phyloP scores from a whole-genome alignment of 768 basidiomycete genomes.

The Leucocoprinus birnbaumii region DNA sequence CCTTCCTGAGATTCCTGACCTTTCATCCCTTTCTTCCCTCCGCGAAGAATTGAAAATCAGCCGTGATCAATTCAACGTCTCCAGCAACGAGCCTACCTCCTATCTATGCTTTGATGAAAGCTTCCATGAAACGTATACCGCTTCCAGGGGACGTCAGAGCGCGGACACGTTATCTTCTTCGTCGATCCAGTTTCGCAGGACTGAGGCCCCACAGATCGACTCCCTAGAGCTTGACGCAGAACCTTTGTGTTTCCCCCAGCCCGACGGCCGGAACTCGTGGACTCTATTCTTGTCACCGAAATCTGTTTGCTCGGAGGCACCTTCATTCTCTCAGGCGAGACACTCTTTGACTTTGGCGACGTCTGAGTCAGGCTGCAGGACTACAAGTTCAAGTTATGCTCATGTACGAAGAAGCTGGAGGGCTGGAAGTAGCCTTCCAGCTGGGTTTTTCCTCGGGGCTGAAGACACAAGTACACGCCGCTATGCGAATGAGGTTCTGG shows the following conservation, averaged over 20 bases:
- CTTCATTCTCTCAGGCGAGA: constrained; percentile 10
- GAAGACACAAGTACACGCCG: constrained; percentile 5
- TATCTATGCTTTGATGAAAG: neutral
- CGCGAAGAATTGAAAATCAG: neutral
- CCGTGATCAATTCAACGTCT: neutral
- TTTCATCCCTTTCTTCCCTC: constrained; percentile 2
- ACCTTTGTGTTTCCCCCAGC: constrained; percentile 21
- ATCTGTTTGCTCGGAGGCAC: constrained; percentile 8
- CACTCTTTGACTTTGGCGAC: constrained; percentile 13
- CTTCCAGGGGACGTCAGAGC: neutral
- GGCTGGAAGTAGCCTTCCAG: neutral
- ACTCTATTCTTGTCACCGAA: constrained; percentile 25
- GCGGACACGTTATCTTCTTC: constrained; percentile 5
- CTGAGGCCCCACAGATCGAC: neutral
- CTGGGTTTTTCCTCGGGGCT: neutral
- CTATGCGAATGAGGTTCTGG: constrained; percentile 9
- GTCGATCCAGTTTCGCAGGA: constrained; percentile 5
- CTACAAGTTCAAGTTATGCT: neutral
- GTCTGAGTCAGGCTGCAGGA: constrained; percentile 1
- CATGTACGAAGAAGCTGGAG: constrained; percentile 3
- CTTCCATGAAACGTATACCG: neutral
- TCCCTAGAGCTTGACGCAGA: neutral
- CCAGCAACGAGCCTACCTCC: neutral
- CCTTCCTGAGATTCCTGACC: constrained; percentile 11
- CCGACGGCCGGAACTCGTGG: constrained; percentile 26